Base-by-base conservation (phyloP, 2,329 filamentous ascomycete species). In the Dactylonectria macrodidyma region DNA sequence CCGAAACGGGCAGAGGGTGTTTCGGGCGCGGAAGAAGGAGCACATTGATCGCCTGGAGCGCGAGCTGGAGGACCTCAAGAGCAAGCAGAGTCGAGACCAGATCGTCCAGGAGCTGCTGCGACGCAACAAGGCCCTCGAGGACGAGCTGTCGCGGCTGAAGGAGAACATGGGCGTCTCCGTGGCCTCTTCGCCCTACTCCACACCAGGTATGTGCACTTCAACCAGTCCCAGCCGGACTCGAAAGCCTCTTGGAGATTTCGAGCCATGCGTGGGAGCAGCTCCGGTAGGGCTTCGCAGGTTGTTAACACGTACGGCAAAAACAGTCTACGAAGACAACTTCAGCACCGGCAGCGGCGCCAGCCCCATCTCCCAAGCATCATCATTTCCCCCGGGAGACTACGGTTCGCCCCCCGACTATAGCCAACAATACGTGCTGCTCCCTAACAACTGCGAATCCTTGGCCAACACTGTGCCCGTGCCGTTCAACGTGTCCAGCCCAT, bases 101-200 rank as follows among this genome's bases (percentile, higher is more conserved):
- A 84, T 83, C n/a, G 80, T 88, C 64, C 85, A 87, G 74, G 84
- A 86, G 50, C 79, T 89, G 51, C 78, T 87, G 52, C 83, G 82
- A 70, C 84, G 84, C 69, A 89, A 89, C 78, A 84, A 84, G 73
- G 82, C 81, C 38, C 83, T 90, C 56, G 87, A 90, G 76, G 82
- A 86, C 33, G 86, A 90, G 78, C 77, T 89, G 41, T 78, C 77
- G 67, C 79, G 80, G 24, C 76, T 88, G 65, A 81, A 81, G 71
- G 82, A 87, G 71, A 82, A 78, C 69, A 79, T 87, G 76, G 83
- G 83, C 56, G 78, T 85, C 54, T 80, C 82, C 46, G 77, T 80
- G 62, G 81, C 78, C 51, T 80, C 82, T 33, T 81, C 80, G 22
- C 78, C 81, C 44, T 85, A 84, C 73, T 81, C 82, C 61, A 74